Conservation (phyloP, 148 eudicot genomes). For the Rhododendron mucronatum region DNA sequence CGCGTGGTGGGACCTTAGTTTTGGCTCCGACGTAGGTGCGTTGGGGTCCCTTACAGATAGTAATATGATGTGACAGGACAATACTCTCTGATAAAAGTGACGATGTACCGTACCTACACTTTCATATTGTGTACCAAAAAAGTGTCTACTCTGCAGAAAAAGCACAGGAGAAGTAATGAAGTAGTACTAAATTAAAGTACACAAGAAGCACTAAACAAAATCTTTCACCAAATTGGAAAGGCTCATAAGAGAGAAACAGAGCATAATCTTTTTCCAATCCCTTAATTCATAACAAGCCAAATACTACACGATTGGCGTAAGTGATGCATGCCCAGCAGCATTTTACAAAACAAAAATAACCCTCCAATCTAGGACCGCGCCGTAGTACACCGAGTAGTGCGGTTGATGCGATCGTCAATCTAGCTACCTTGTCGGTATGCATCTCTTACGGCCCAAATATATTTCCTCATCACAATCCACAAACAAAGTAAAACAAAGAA, state of each 20-base stretch:
- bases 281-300: neutral
- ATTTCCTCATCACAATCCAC: constrained; percentile 7
- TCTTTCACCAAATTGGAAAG: neutral
- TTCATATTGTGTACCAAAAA: no score
- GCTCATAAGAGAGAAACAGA: neutral
- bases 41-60: rapidly evolving
- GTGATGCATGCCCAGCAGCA: neutral
- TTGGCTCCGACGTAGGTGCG: no score
- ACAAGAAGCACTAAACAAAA: no score
- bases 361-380: constrained; percentile 11
- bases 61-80: no score
- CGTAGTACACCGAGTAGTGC: no score
- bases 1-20: no score
- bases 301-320: neutral
- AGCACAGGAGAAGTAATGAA: no score
- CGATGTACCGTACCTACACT: no score
- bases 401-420: no score
- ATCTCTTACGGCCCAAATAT: constrained; percentile 57
- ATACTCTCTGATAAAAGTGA: no score
- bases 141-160: no score
- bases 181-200: no score
- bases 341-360: neutral
- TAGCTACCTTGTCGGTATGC: constrained; percentile 39
- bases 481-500: neutral
- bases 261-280: neutral